Base-by-base conservation (phyloP, 306 rosid species). In the Psophocarpus tetragonolobus region DNA sequence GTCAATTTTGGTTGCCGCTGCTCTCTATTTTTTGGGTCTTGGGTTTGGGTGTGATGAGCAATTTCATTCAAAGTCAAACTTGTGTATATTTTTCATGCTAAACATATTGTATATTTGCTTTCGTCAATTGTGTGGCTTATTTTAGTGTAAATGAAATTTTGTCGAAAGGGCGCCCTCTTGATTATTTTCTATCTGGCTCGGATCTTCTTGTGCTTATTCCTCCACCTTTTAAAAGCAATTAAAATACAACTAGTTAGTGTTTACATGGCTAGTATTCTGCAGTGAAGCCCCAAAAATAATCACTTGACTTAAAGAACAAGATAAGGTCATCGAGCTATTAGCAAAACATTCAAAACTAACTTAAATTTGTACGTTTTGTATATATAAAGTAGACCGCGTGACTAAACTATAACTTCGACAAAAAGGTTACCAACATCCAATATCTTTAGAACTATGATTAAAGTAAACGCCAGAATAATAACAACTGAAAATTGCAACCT, bases 1-100 rank as follows among this genome's bases (percentile, higher is more conserved):
- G 76, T 51, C 86, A 87, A 71, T 88, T 88, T 85, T 89, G 86
- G 76, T 73, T 56, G 83, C 68, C 44, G 80, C 71, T 67, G 58
- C 41, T 61, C 39, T 29, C 66, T 71, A 62, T 6, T 45, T 33
- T 20, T 39, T n/a, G 47, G 65, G 47, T 57, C 15, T 35, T 77
- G 71, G 64, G 71, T 79, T 71, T 29, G 17, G 21, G 65, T 70
- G 80, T 72, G 66, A 63, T 13, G 76, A 68, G 71, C 65, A 80
- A 78, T 67, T 64, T 68, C 44, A 48, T 56, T 41, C 27, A 38
- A 38, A 24, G 77, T 80, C 54, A 26, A 29, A 33, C 50, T 71
- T 71, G 82, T 87, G 85, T 85, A 89, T 73, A 81, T 84, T 73
- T 73, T 30, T 27, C 50, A 21, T 45, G 76, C 42, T 38, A 5